Evolutionary conservation across 179 eudicot genomes (phyloP).

Genomic region (Camellia oleifera): DNA sequence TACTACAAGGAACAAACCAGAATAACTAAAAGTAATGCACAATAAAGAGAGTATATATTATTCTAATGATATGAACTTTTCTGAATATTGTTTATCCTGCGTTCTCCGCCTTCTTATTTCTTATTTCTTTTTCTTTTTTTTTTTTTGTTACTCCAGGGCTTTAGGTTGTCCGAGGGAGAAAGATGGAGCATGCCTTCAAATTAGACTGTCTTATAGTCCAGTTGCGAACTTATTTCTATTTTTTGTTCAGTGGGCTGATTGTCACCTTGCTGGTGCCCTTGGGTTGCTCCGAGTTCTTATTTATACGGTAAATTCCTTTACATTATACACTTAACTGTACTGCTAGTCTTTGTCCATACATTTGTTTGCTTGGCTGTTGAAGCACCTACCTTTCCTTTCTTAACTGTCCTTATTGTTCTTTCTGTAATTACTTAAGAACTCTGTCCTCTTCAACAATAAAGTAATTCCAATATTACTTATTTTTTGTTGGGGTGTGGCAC

Average conservation of each 20-base stretch:
- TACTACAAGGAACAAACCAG: no score
- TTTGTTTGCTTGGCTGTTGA: conserved; percentile 1
- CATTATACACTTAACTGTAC: background rate
- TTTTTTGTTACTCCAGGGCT: conserved; percentile 31
- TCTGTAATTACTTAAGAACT: background rate
- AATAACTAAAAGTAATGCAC: no score
- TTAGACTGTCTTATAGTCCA: conserved; percentile 49
- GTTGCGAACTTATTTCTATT: conserved; percentile 38
- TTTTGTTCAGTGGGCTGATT: conserved; percentile 49
- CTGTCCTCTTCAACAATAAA: background rate
- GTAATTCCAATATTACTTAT: conserved; percentile 4
- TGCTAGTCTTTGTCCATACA: background rate
- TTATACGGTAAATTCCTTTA: conserved; percentile 29
- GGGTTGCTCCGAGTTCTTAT: conserved; percentile 46
- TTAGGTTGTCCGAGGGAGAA: conserved; percentile 28
- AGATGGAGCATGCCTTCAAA: conserved; percentile 48
- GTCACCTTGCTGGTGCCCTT: conserved; percentile 47
- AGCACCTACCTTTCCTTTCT: background rate
- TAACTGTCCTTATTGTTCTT: background rate
- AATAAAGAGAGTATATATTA: no score
- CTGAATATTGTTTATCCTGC: background rate
- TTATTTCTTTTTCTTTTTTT: no score
- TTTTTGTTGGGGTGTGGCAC: background rate
- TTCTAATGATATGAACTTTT: background rate
- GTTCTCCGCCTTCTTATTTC: background rate